Conservation (phyloP, 2,329 filamentous ascomycete genomes). For the Helotiales sp. region DNA sequence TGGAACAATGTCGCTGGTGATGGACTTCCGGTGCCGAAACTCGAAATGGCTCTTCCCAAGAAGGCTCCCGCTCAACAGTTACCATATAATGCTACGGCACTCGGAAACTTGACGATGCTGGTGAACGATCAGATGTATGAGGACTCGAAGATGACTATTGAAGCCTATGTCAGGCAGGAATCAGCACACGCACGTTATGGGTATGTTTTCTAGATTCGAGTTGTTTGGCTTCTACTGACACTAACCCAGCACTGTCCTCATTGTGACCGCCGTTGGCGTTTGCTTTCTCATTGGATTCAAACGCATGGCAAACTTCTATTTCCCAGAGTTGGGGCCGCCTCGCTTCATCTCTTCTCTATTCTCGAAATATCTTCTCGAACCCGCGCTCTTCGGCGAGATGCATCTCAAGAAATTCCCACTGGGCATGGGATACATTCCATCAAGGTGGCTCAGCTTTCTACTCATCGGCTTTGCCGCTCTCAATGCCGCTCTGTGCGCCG, state of each 20-base stretch:
- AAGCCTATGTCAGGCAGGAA: not conserved
- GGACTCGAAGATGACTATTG: not conserved
- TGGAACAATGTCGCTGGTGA: slow-evolving; percentile 20
- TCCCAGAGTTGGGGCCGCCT: not conserved
- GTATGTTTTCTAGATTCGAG: not conserved
- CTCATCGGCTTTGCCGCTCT: slow-evolving; percentile 45
- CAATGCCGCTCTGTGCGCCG: slow-evolving; percentile 23
- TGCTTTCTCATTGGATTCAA: not conserved
- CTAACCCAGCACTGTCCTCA: not conserved
- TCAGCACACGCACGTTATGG: not conserved
- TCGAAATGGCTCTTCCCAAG: not conserved
- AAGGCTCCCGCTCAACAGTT: not conserved
- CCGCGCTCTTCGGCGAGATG: slow-evolving; percentile 34
- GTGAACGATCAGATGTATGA: slow-evolving; percentile 14
- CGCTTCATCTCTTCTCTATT: not conserved
- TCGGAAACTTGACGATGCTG: not conserved
- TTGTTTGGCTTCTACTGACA: not conserved
- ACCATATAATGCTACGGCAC: not conserved
- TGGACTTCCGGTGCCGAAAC: not conserved
- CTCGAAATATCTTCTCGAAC: slow-evolving; percentile 26
- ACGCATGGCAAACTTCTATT: not conserved
- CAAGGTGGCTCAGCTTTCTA: slow-evolving; percentile 36
- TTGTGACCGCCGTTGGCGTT: not conserved
- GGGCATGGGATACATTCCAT: slow-evolving; percentile 39
- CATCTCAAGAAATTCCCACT: slow-evolving; percentile 36